These are phyloP conservation scores for Acacia crassicarpa DNA, from an alignment of 306 rosid genomes.

Conservation along the genomic window DNA sequence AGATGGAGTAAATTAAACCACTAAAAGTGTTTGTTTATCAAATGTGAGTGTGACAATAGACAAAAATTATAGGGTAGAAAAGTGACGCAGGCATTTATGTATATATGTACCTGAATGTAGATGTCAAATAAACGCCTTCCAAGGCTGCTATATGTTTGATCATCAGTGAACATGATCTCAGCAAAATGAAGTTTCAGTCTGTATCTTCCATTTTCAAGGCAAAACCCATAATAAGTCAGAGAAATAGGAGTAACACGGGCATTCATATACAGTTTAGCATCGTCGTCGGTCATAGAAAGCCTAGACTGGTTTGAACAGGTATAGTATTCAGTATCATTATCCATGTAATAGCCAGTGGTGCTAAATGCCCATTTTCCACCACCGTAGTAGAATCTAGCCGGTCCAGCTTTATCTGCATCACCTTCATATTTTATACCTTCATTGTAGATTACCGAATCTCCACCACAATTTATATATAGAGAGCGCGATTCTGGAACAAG, in stretches of 20 bases:
- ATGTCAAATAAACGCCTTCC: constrained; percentile 61
- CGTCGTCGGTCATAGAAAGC: constrained; percentile 12
- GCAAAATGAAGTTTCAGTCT: constrained; percentile 51
- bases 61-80: not conserved
- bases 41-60: not conserved
- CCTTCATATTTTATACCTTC: not conserved
- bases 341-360: constrained; percentile 50
- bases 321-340: constrained; percentile 1
- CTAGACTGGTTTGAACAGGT: not conserved
- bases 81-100: not conserved
- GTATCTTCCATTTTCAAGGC: constrained; percentile 56
- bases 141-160: constrained; percentile 36
- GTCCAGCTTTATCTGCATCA: not conserved
- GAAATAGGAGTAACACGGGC: constrained; percentile 76
- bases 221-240: constrained; percentile 59
- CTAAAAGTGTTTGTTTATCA: not conserved
- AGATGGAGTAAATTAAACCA: too few relatives aligned
- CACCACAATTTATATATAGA: constrained; percentile 44
- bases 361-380: constrained; percentile 52
- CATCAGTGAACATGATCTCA: constrained; percentile 41
- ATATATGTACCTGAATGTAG: constrained; percentile 50
- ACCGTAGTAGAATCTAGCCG: not conserved
- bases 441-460: not conserved
- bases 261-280: constrained; percentile 42
- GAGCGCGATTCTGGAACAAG: not conserved